These are phyloP conservation scores for Fusarium sp. DNA, from an alignment of 2,329 filamentous ascomycete species.

Conservation along the genomic window DNA sequence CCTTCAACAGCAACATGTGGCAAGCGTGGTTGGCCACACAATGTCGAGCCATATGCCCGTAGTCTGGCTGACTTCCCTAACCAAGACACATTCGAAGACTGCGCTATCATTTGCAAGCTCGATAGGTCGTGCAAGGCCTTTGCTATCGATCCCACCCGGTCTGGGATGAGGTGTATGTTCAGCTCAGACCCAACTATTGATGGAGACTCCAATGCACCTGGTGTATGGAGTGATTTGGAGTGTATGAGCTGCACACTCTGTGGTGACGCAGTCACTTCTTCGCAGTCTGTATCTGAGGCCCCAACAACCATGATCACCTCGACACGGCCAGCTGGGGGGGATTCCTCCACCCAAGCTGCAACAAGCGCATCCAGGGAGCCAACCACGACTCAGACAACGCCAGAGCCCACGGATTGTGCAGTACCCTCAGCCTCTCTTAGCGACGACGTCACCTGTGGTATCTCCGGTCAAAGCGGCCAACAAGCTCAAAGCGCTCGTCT, in stretches of 20 bases:
- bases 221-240: slow-evolving; percentile 16
- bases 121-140: slow-evolving; percentile 19
- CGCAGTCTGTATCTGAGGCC: neutral
- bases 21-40: slow-evolving; percentile 5
- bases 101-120: slow-evolving; percentile 25
- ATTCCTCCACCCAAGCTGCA: neutral
- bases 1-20: slow-evolving; percentile 10
- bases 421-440: slow-evolving; percentile 9
- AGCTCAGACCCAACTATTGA: slow-evolving; percentile 2
- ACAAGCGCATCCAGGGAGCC: neutral
- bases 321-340: neutral
- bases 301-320: slow-evolving; percentile 20
- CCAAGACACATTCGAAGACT: slow-evolving; percentile 23
- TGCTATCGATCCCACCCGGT: slow-evolving; percentile 1
- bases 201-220: neutral
- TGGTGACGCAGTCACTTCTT: neutral
- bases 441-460: slow-evolving; percentile 27
- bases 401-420: slow-evolving; percentile 14
- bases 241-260: slow-evolving; percentile 24
- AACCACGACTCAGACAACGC: neutral
- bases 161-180: slow-evolving; percentile 7
- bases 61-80: neutral
- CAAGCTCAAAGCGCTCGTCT: slow-evolving; percentile 21
- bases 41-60: slow-evolving; percentile 1
- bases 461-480: slow-evolving; percentile 23